phyloP scores from a whole-genome alignment of 306 rosid genomes.

The Lathyrus aphaca region DNA sequence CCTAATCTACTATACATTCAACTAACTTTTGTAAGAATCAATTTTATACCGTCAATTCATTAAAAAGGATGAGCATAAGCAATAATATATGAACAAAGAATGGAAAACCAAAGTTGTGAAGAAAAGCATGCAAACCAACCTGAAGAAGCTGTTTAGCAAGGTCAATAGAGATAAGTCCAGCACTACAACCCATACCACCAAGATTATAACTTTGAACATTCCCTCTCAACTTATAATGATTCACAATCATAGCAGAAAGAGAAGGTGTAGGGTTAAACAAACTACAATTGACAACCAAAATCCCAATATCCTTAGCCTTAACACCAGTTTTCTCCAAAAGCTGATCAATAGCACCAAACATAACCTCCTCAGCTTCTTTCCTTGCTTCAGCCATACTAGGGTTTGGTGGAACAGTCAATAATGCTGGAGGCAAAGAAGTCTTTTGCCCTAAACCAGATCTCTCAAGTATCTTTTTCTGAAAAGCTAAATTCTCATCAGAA shows the following conservation, averaged over 20 bases:
- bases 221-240: constrained; percentile 80
- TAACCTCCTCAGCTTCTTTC: constrained; percentile 82
- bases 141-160: constrained; percentile 91
- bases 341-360: constrained; percentile 93
- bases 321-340: constrained; percentile 74
- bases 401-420: constrained; percentile 67
- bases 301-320: constrained; percentile 88
- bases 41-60: too few species aligned
- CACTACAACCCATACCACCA: constrained; percentile 99
- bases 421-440: constrained; percentile 79
- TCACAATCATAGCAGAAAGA: constrained; percentile 84
- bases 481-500: constrained; percentile 65
- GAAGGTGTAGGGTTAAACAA: constrained; percentile 96
- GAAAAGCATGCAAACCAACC: constrained; percentile 42
- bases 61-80: neutral
- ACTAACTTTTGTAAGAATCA: too few species aligned
- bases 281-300: constrained; percentile 83
- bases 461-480: constrained; percentile 81
- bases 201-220: constrained; percentile 76
- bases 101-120: neutral
- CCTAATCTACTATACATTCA: too few species aligned
- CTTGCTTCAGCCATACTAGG: constrained; percentile 83
- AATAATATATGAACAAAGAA: neutral
- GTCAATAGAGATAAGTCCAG: constrained; percentile 90
- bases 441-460: constrained; percentile 83